These are phyloP conservation scores for Corylus americana DNA, from an alignment of 306 rosid species.

Conservation along the genomic window DNA sequence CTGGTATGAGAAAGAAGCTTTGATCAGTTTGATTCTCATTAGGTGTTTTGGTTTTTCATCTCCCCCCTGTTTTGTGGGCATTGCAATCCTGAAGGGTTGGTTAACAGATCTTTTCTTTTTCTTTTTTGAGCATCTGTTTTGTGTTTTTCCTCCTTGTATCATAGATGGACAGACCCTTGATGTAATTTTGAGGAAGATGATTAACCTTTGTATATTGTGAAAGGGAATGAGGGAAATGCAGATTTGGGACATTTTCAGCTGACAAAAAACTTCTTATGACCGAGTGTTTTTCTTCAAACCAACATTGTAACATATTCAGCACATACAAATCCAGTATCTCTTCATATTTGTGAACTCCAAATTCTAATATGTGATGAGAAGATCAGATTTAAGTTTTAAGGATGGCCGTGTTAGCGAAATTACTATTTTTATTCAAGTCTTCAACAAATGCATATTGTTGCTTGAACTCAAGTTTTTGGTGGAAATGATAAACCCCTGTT, in stretches of 20 bases:
- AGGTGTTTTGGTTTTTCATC: neutral
- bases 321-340: too few relatives aligned
- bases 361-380: too few relatives aligned
- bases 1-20: conserved; percentile 39
- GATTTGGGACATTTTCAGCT: neutral
- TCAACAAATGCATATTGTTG: too few relatives aligned
- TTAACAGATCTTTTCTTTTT: neutral
- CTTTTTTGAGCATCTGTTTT: neutral
- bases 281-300: neutral
- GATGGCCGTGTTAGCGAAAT: too few relatives aligned
- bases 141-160: too few relatives aligned
- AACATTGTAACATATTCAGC: neutral
- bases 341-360: too few relatives aligned
- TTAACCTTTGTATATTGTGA: neutral
- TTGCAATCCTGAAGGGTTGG: neutral
- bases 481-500: too few relatives aligned
- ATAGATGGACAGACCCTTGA: too few relatives aligned
- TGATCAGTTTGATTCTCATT: neutral
- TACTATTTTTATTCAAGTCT: too few relatives aligned
- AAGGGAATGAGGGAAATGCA: neutral
- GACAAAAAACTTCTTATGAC: neutral
- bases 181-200: neutral
- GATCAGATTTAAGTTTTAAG: too few relatives aligned
- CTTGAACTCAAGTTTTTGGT: too few relatives aligned
- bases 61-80: neutral